phyloP scores from a whole-genome alignment of 2,329 filamentous ascomycete genomes.

The Fusarium pilosicola region DNA sequence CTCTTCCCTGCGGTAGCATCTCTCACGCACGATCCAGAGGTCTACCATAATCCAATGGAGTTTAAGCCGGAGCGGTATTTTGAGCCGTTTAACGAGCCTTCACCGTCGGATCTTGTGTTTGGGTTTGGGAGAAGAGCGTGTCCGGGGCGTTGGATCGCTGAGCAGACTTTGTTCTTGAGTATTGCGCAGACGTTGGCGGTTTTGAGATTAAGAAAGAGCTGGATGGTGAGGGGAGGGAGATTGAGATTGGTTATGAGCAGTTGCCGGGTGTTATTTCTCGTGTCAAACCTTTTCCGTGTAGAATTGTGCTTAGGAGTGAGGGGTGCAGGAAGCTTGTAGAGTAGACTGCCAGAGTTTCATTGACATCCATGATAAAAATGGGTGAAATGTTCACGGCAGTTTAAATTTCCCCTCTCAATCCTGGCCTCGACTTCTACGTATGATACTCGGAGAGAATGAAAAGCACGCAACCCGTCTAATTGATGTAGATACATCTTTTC shows the following conservation, averaged over 20 bases:
- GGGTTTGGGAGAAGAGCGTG: conserved; percentile 52
- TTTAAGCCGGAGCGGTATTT: conserved; percentile 46
- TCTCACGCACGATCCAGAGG: neutral
- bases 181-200: conserved; percentile 56
- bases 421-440: accelerated
- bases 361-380: accelerated
- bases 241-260: conserved; percentile 38
- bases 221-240: conserved; percentile 48
- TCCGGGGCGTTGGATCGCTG: conserved; percentile 48
- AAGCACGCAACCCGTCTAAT: neutral
- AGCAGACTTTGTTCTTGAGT: conserved; percentile 46
- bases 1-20: conserved; percentile 8
- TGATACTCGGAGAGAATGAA: accelerated
- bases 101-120: conserved; percentile 44
- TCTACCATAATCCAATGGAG: conserved; percentile 58
- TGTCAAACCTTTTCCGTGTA: conserved; percentile 1
- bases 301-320: neutral
- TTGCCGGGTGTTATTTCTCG: conserved; percentile 18
- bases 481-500: accelerated
- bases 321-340: neutral
- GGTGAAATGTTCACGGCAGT: accelerated
- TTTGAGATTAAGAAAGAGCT: conserved; percentile 48
- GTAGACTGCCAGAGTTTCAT: neutral
- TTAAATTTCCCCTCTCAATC: accelerated
- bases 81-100: conserved; percentile 39